A percentile compares a stretch with the other conserved stretches of the same genome.
These are phyloP conservation scores for Starmera pachycereana DNA, from an alignment of 805 yeast species.

Conservation along the genomic window DNA sequence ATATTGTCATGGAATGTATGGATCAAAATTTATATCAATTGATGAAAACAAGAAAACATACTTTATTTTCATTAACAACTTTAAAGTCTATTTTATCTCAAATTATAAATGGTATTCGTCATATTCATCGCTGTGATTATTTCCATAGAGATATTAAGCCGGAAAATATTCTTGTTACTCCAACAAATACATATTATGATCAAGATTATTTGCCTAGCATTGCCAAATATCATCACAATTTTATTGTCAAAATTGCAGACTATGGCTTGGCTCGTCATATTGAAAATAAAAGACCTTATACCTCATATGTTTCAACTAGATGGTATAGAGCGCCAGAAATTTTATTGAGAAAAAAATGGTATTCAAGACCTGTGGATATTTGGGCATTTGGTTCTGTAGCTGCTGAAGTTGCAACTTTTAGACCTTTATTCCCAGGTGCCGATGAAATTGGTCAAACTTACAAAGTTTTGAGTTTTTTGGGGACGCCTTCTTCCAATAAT, in stretches of 20 bases:
- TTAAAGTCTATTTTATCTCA: slow-evolving; percentile 63
- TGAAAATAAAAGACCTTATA: slow-evolving; percentile 43
- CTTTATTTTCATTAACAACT: slow-evolving; percentile 45
- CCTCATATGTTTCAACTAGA: slow-evolving; percentile 73
- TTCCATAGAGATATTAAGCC: slow-evolving; percentile 93
- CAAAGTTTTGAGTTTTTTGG: slow-evolving; percentile 57
- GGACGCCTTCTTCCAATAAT: slow-evolving; percentile 47
- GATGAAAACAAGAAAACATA: slow-evolving; percentile 49
- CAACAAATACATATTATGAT: slow-evolving; percentile 42
- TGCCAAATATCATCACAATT: slow-evolving; percentile 24
- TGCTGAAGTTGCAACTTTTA: slow-evolving; percentile 57
- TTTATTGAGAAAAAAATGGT: slow-evolving; percentile 47
- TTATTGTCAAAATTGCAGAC: slow-evolving; percentile 67
- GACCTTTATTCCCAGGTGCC: slow-evolving; percentile 78
- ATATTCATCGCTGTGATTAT: slow-evolving; percentile 60
- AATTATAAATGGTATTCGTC: slow-evolving; percentile 65
- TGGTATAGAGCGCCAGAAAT: slow-evolving; percentile 87
- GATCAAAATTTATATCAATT: slow-evolving; percentile 72
- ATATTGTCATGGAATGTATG: slow-evolving; percentile 85
- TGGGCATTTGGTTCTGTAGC: slow-evolving; percentile 86
- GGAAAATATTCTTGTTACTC: slow-evolving; percentile 72
- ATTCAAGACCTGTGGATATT: slow-evolving; percentile 64
- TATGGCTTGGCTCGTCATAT: slow-evolving; percentile 67
- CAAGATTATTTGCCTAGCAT: slow-evolving; percentile 17
- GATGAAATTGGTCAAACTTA: slow-evolving; percentile 72